These are phyloP conservation scores for Candida frijolesensis DNA, from an alignment of 1,139 yeast species.

Conservation along the genomic window DNA sequence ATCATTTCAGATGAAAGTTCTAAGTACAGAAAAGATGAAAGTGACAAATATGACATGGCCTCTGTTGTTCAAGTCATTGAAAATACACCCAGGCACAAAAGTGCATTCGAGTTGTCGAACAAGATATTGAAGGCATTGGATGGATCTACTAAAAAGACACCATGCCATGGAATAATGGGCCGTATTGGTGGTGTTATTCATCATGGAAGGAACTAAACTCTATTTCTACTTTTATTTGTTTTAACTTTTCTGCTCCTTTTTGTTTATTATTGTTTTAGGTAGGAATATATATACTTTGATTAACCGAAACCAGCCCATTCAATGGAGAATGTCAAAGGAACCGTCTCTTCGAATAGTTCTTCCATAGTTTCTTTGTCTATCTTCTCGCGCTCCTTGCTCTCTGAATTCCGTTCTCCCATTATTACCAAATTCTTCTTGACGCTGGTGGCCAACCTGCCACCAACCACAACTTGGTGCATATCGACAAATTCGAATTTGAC, in stretches of 20 bases:
- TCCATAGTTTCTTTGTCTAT: constrained; percentile 13
- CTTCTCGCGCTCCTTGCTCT: constrained; percentile 26
- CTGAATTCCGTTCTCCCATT: constrained; percentile 25
- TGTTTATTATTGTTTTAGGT: not conserved
- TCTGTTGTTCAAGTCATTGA: not conserved
- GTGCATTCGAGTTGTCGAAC: not conserved
- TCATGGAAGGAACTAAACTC: not conserved
- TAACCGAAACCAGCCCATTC: constrained; percentile 87
- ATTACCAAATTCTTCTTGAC: constrained; percentile 87
- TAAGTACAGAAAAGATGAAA: not conserved
- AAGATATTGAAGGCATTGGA: not conserved
- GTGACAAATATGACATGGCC: constrained; percentile 40
- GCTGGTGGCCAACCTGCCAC: constrained; percentile 90
- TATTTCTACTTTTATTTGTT: not conserved
- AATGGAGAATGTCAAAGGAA: constrained; percentile 53
- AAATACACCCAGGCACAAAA: not conserved
- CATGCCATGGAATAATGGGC: constrained; percentile 1
- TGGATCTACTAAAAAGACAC: not conserved
- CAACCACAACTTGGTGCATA: constrained; percentile 64
- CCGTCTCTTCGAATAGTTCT: constrained; percentile 15
- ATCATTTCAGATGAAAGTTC: constrained; percentile 16
- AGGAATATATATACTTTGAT: constrained; percentile 3
- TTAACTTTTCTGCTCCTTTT: not conserved
- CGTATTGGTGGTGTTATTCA: not conserved
- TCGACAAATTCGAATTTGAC: constrained; percentile 54